These are phyloP conservation scores for Lactarius akahatsu DNA, from an alignment of 768 basidiomycete genomes.

Conservation along the genomic window DNA sequence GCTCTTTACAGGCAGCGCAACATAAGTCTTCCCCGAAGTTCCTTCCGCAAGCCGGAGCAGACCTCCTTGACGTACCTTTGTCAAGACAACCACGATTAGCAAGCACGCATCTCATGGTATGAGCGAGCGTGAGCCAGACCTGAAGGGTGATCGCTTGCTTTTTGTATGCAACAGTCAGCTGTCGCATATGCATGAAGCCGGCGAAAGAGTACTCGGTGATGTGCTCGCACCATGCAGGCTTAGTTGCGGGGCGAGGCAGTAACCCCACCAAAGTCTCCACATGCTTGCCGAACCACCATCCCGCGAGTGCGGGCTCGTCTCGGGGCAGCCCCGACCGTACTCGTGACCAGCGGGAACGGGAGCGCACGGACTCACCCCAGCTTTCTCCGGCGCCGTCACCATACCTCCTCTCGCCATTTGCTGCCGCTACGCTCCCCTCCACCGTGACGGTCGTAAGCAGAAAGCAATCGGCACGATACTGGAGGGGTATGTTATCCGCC, in stretches of 20 bases:
- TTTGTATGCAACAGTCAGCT: slow-evolving; percentile 66
- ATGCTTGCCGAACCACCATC: slow-evolving; percentile 43
- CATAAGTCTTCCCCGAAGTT: slow-evolving; percentile 29
- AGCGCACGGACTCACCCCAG: slow-evolving; percentile 6
- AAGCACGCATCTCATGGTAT: slow-evolving; percentile 61
- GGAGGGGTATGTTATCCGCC: slow-evolving; percentile 22
- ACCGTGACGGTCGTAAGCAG: background rate
- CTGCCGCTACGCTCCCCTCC: background rate
- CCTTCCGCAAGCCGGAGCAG: slow-evolving; percentile 29
- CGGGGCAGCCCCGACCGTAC: slow-evolving; percentile 21
- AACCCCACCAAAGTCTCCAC: slow-evolving; percentile 56
- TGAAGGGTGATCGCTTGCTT: background rate
- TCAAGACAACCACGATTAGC: slow-evolving; percentile 81
- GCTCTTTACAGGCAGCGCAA: slow-evolving; percentile 1
- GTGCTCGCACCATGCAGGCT: slow-evolving; percentile 72
- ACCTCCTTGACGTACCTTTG: slow-evolving; percentile 61
- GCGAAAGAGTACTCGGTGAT: slow-evolving; percentile 84
- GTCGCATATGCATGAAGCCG: slow-evolving; percentile 74
- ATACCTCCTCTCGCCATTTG: slow-evolving; percentile 27
- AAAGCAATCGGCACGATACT: background rate
- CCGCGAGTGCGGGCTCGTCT: slow-evolving; percentile 21
- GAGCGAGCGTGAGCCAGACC: background rate
- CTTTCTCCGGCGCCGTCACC: background rate
- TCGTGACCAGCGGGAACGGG: background rate
- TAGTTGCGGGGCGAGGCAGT: slow-evolving; percentile 68